Percentiles rank a stretch among this genome's conserved stretches.
Conservation (phyloP, 2,329 filamentous ascomycete species). For the Rhynchosporium agropyri region DNA sequence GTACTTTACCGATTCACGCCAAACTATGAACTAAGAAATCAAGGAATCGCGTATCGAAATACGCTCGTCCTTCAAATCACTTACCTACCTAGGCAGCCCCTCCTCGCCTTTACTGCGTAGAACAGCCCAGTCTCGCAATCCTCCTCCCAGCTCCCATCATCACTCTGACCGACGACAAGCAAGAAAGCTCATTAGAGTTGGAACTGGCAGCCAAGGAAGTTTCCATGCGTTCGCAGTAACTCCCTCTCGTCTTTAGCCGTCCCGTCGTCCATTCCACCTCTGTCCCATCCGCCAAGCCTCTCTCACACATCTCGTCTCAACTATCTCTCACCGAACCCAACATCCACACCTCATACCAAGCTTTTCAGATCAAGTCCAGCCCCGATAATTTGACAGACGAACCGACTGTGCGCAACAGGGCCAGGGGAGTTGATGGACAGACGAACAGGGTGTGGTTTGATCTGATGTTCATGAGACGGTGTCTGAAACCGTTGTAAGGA, state of each 20-base stretch:
- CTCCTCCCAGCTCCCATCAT: too few species aligned
- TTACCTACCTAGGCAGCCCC: too few species aligned
- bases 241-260: neutral
- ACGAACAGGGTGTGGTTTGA: constrained; percentile 11
- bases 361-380: neutral
- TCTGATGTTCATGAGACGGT: constrained; percentile 10
- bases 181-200: too few species aligned
- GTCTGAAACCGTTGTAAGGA: constrained; percentile 1
- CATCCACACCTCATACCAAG: constrained; percentile 9
- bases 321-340: neutral
- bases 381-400: neutral
- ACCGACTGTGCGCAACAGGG: constrained; percentile 8
- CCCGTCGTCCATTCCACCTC: neutral
- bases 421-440: neutral
- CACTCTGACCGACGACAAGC: too few species aligned
- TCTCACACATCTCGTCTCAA: constrained; percentile 11
- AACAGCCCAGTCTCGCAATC: too few species aligned
- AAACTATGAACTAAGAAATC: neutral
- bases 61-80: too few species aligned
- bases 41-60: too few species aligned
- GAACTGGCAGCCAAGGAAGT: too few species aligned
- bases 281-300: constrained; percentile 7
- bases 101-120: too few species aligned
- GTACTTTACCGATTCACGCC: too few species aligned
- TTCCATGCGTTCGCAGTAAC: too few species aligned